phyloP scores from a whole-genome alignment of 805 yeast species.

The Yamadazyma sp. region DNA sequence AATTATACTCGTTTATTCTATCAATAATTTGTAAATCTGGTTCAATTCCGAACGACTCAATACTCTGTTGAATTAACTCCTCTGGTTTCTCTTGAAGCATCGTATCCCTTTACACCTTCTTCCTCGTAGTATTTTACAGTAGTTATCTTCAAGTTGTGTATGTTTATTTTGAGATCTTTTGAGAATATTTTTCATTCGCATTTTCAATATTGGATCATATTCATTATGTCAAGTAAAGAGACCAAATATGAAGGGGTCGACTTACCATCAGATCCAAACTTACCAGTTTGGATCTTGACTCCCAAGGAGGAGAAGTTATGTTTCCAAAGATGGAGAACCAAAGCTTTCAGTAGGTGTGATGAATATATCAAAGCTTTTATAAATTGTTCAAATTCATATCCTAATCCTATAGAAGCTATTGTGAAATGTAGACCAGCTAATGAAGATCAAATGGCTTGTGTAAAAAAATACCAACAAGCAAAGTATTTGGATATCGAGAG shows the following conservation, averaged over 20 bases:
- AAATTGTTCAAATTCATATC: slow-evolving; percentile 56
- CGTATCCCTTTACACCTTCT: too few species aligned
- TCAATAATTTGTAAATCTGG: slow-evolving; percentile 48
- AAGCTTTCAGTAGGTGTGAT: slow-evolving; percentile 65
- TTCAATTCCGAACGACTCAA: slow-evolving; percentile 49
- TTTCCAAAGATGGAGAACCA: slow-evolving; percentile 64
- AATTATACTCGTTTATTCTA: slow-evolving; percentile 32
- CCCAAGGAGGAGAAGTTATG: slow-evolving; percentile 76
- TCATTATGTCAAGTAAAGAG: slow-evolving; percentile 16
- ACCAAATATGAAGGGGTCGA: slow-evolving; percentile 36
- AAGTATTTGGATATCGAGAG: slow-evolving; percentile 69
- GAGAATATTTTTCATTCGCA: too few species aligned
- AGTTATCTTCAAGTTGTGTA: too few species aligned
- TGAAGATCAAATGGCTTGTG: slow-evolving; percentile 60
- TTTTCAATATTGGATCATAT: background rate
- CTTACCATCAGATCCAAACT: slow-evolving; percentile 39
- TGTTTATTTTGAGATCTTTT: slow-evolving; percentile 7
- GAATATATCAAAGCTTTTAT: slow-evolving; percentile 66
- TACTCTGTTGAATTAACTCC: slow-evolving; percentile 37
- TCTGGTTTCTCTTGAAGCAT: slow-evolving; percentile 34
- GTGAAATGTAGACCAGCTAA: slow-evolving; percentile 61
- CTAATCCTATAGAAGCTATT: slow-evolving; percentile 62
- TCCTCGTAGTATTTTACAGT: too few species aligned
- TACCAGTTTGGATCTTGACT: slow-evolving; percentile 74
- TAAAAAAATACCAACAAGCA: slow-evolving; percentile 55